Conservation (phyloP, 352 stramenopile genomes). For the Phytophthora pinifolia region DNA sequence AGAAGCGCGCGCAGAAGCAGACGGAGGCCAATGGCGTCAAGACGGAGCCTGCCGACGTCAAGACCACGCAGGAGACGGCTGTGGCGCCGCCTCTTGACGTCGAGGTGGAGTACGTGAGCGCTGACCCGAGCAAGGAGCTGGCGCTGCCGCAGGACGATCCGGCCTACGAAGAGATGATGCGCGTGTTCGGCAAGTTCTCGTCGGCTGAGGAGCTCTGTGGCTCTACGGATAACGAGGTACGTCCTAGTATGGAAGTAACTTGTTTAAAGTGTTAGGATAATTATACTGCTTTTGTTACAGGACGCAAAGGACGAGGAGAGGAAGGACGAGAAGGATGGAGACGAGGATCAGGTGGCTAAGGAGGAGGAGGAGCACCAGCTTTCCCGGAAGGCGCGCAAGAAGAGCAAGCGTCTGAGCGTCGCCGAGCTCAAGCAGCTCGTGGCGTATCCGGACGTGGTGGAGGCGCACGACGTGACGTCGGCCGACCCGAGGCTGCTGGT, state of each 20-base stretch:
- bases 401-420: conserved; percentile 92
- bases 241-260: conserved; percentile 4
- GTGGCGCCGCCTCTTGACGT: conserved; percentile 35
- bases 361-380: conserved; percentile 49
- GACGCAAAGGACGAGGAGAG: conserved; percentile 32
- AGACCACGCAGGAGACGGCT: conserved; percentile 1
- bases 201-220: conserved; percentile 81
- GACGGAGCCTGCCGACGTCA: not conserved
- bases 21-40: conserved; percentile 34
- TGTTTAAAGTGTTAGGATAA: not conserved
- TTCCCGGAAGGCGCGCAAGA: conserved; percentile 93
- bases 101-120: conserved; percentile 85
- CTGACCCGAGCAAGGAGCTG: conserved; percentile 67
- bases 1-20: conserved; percentile 85
- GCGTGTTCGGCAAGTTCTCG: conserved; percentile 87
- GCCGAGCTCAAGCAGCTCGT: conserved; percentile 97
- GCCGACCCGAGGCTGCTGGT: conserved; percentile 95
- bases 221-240: conserved; percentile 48
- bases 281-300: conserved; percentile 16
- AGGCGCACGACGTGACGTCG: conserved; percentile 96
- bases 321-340: conserved; percentile 24
- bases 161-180: conserved; percentile 83
- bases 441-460: conserved; percentile 92
- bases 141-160: conserved; percentile 62
- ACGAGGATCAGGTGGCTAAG: conserved; percentile 27